Conservation (phyloP, 179 eudicot genomes). For the Camellia oleifera region DNA sequence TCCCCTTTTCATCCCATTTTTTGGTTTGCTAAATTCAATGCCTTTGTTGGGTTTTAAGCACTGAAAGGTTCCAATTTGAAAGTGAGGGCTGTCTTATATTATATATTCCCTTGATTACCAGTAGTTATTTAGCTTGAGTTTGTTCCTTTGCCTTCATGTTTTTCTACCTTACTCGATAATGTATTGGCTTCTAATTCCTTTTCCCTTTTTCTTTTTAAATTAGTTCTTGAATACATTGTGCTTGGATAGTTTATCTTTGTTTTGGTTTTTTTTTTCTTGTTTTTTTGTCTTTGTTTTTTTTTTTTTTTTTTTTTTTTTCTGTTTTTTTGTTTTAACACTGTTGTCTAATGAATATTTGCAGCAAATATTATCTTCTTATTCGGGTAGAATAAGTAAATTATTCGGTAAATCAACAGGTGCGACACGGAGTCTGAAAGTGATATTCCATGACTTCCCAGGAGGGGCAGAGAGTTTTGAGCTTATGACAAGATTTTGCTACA, state of each 20-base stretch:
- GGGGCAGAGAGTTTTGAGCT: slow-evolving; percentile 62
- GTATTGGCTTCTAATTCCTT: not conserved
- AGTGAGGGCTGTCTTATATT: not conserved
- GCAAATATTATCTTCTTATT: slow-evolving; percentile 46
- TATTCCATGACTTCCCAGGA: slow-evolving; percentile 69
- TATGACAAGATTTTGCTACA: slow-evolving; percentile 69
- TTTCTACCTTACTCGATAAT: not conserved
- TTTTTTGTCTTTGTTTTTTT: too few species aligned
- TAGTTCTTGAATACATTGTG: not conserved
- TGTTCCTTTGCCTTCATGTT: not conserved
- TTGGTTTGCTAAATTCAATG: not conserved
- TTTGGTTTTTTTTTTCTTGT: not conserved
- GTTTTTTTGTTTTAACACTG: not conserved
- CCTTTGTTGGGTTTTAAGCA: not conserved
- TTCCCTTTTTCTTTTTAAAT: not conserved
- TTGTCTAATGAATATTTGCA: slow-evolving; percentile 29
- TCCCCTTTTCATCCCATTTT: not conserved
- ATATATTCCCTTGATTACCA: not conserved
- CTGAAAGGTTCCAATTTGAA: not conserved
- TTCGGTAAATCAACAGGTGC: slow-evolving; percentile 33
- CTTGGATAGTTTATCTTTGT: too few species aligned
- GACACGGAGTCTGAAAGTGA: slow-evolving; percentile 35
- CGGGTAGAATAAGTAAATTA: slow-evolving; percentile 49
- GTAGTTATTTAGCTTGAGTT: not conserved
- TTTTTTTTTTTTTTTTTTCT: not conserved